Evolutionary conservation across 441 rosid species (phyloP).

Genomic region (Mallotus japonicus): DNA sequence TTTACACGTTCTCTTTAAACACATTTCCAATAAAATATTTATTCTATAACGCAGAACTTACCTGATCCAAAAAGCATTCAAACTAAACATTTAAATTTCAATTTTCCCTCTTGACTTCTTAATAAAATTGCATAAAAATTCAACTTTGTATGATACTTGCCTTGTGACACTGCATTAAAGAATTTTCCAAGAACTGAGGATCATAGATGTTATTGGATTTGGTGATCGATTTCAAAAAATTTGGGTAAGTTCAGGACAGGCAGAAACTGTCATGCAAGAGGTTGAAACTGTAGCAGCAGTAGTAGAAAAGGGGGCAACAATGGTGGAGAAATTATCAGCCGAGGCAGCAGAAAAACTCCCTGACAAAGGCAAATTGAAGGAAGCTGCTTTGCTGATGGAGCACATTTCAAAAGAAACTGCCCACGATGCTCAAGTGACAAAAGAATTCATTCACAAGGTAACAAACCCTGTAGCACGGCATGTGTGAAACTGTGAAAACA

Average conservation of each 20-base stretch:
- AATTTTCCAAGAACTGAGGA: not conserved
- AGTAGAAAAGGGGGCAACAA: slow-evolving; percentile 59
- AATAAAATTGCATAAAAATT: not conserved
- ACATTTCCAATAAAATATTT: no score
- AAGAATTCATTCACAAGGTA: slow-evolving; percentile 55
- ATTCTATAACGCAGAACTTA: no score
- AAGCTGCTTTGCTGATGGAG: slow-evolving; percentile 50
- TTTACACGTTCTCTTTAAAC: no score
- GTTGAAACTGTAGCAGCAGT: slow-evolving; percentile 57
- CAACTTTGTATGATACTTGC: not conserved
- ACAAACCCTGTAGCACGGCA: not conserved
- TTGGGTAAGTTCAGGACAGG: slow-evolving; percentile 38
- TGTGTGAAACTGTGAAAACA: no score
- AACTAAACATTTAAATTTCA: no score
- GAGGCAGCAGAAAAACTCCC: slow-evolving; percentile 49
- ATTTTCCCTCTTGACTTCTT: not conserved
- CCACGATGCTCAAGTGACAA: slow-evolving; percentile 50
- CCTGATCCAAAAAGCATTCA: no score
- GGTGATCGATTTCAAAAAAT: not conserved
- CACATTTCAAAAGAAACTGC: slow-evolving; percentile 54
- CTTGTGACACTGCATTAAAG: not conserved
- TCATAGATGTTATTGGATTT: not conserved
- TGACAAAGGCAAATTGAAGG: slow-evolving; percentile 46
- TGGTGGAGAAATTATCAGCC: slow-evolving; percentile 47
- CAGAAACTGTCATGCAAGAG: slow-evolving; percentile 43